Base-by-base conservation (phyloP, 139 green algal genomes). In the Closterium sp. region DNA sequence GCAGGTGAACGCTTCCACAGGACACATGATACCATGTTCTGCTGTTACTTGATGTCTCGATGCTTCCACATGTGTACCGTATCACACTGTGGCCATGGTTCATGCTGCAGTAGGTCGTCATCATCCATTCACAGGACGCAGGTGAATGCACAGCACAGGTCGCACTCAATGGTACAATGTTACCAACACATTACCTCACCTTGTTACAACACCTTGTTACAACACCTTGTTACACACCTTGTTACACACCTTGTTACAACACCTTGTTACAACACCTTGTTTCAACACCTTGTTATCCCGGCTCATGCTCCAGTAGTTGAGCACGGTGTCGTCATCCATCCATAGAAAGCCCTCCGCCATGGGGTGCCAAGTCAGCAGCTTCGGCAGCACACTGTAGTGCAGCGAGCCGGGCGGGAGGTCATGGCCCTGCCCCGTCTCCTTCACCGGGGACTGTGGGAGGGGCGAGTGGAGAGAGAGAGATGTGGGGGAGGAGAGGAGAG, bases 231-330 rank as follows among this genome's bases (percentile, higher is more conserved):
- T 69, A 25, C 23, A 12, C 43, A 55, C 6, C 36, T 55, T 4
- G 36, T 55, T 55, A 55, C 36, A n/a, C 36, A 55, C 6, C 36
- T 55, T 4, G 36, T 66, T 66, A 9, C 4, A n/a, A n/a, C 38
- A 66, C 19, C 38, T 66, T 8, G 43, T 69, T 69, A 28, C 12
- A 1, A 69, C 36, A 55, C 36, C 36, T 55, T 55, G 43, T 69
- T 25, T 25, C 43, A 12, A 2, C 12, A 69, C 43, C 43, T 69
- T 69, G 43, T 69, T 69, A 25, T 69, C 43, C 2, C 43, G 43
- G 43, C 43, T 69, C 43, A 69, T 69, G 10, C 10, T 87, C 84
- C 84, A 87, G 84, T 87, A 87, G 84, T 87, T 87, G 7, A 87
- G 84, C 7, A 87, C 84, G 16, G 32, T 33, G 84, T 87, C 84